A percentile compares a stretch with the other conserved stretches of the same genome.
Conservation (phyloP, 1,284 basidiomycete species). For the Mrakiaceae sp. region DNA sequence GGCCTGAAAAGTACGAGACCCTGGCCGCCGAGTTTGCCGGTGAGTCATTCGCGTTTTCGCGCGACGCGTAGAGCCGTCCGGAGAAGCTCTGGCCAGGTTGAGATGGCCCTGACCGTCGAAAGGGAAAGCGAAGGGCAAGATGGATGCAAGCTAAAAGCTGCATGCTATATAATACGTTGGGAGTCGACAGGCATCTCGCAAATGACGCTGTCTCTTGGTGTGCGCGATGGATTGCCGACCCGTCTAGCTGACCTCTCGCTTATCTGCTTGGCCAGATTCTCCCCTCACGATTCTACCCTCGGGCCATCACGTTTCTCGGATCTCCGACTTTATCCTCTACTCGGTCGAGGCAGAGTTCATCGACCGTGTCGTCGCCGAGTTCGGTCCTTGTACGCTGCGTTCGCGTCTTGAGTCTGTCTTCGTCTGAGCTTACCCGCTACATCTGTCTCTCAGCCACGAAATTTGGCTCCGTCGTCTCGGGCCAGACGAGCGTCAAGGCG, state of each 20-base stretch:
- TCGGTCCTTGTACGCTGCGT: conserved; percentile 65
- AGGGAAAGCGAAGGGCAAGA: too few species aligned
- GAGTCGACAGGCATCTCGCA: conserved; percentile 8
- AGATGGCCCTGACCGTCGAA: too few species aligned
- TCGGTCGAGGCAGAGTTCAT: conserved; percentile 91
- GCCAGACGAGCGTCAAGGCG: conserved; percentile 93
- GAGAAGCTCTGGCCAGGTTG: too few species aligned
- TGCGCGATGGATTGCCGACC: neutral
- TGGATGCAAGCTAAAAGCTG: too few species aligned
- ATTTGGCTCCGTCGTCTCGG: conserved; percentile 79
- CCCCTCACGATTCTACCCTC: conserved; percentile 58
- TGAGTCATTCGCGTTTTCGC: conserved; percentile 27
- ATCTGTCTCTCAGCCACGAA: conserved; percentile 59
- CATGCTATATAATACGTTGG: conserved; percentile 5
- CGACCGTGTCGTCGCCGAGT: conserved; percentile 68
- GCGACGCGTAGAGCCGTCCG: too few species aligned
- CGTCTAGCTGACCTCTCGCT: neutral
- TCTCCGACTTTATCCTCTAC: conserved; percentile 81
- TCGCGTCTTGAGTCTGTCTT: conserved; percentile 13
- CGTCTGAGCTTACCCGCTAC: conserved; percentile 3
- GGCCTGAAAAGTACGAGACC: conserved; percentile 60
- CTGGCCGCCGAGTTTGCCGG: conserved; percentile 55
- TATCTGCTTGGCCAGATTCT: conserved; percentile 14
- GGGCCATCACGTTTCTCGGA: conserved; percentile 71
- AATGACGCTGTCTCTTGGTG: neutral